Conservation (phyloP, 441 rosid genomes). For the Corymbia citriodora region DNA sequence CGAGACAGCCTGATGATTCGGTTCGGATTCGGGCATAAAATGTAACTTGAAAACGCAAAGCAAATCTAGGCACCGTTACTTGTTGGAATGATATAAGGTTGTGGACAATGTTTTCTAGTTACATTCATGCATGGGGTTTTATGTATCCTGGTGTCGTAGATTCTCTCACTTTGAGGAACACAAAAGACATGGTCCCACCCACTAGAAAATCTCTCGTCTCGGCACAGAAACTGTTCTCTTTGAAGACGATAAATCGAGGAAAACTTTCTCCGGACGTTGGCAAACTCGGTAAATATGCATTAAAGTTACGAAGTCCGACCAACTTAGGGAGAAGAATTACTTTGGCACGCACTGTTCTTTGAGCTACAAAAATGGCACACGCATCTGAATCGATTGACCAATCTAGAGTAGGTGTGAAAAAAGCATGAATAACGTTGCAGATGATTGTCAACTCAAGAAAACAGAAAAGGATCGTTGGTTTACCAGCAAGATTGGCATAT, state of each 20-base stretch:
- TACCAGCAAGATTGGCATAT: neutral
- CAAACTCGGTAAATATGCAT: neutral
- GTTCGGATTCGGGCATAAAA: conserved; percentile 6
- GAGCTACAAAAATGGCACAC: neutral
- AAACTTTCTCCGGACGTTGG: neutral
- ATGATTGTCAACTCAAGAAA: neutral
- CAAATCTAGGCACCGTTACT: neutral
- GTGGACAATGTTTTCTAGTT: neutral
- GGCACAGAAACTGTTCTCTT: neutral
- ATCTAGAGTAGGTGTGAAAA: neutral
- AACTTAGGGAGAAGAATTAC: neutral
- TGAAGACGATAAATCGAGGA: neutral
- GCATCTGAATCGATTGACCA: neutral
- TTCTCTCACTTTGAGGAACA: neutral
- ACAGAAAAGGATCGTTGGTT: neutral
- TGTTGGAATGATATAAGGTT: neutral
- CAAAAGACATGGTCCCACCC: neutral
- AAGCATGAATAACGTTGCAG: neutral
- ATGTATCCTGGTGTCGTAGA: neutral
- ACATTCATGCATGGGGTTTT: neutral
- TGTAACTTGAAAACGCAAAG: neutral
- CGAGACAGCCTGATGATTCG: conserved; percentile 31
- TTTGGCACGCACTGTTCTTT: neutral
- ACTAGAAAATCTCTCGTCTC: neutral
- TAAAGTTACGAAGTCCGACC: neutral